Base-by-base conservation (phyloP, 495 filamentous ascomycete genomes). In the Pyronema omphalodes region DNA sequence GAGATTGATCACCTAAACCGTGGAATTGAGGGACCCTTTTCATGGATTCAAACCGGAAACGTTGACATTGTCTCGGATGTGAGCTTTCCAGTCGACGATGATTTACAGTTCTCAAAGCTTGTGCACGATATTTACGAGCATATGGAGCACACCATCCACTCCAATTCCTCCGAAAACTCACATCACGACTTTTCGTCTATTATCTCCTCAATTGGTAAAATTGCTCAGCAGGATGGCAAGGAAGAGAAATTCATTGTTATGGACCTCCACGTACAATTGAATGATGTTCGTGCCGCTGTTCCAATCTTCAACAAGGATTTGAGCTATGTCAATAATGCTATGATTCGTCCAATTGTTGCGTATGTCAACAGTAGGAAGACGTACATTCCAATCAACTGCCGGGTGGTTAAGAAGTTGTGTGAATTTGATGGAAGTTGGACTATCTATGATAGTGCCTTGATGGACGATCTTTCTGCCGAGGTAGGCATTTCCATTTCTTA, bases 351-450 rank as follows among this genome's bases (percentile, higher is more conserved):
- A 12, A 98, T 98, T 53, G 91, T 98, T n/a, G 93, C 91, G 1
- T 98, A 95, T 63, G 95, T 98, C 69, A 98, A 98, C 67, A 85
- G 85, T 34, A 79, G 83, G 64, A 81, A 79, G 61, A 88, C 87
- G 0, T 95, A 93, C 64, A 96, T 98, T 46, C 93, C 91, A 8
- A 81, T 98, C 62, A 83, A 82, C 55, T 96, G 91, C 69, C 84
- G 89, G 51, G 83, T 98, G 52, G 83, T 94, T 56, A 98, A 98
- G 69, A 77, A 76, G 2, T 74, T 76, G 8, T 72, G 74, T 52
- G 91, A 98, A 67, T 98, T 96, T 61, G 87, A 98, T 66, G 91
- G 91, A 14, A 83, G 82, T 57, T 98, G 91, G 91, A 93, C 86
- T 12, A 78, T 93, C 44, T 95, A 80, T 67, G 91, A 98, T 63